Base-by-base conservation (phyloP, 352 stramenopile species). In the Globisporangium spinosum region DNA sequence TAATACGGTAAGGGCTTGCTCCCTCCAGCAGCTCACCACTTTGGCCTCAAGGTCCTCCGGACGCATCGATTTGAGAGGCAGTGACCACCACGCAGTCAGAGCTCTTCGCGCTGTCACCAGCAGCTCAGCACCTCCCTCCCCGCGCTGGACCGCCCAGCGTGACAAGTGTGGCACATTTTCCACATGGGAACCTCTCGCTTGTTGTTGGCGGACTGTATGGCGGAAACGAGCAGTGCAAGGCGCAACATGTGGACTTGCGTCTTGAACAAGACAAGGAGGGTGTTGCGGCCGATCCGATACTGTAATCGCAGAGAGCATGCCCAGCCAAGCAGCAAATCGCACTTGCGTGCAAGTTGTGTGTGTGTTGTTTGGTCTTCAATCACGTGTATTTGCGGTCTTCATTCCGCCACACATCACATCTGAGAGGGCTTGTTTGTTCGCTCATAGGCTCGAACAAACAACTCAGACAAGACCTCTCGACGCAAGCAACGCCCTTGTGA, bases 351-450 rank as follows among this genome's bases (percentile, higher is more conserved):
- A 35, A 22, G 22, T 22, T 34, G 49, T 17, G n/a, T 15, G 49
- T 57, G 4, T 22, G 40, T 49, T n/a, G 40, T 49, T n/a, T 57
- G 54, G 54, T 59, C 54, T 58, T 58, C 53, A 58, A 0, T 10
- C 23, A 8, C 10, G 12, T 38, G 53, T 10, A 25, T 17, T 17
- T 20, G n/a, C 23, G 47, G 47, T 55, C 47, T 55, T 55, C 47
- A 55, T 15, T 8, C 20, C 47, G n/a, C 15, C 40, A 22, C 15
- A 17, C 45, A 32, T 17, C 15, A 38, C 27, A 15, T 22, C 7
- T 2, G 53, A 23, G 25, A 27, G 53, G 23, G 25, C 23, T 35
- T 58, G 51, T 23, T 35, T 35, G 53, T n/a, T 59, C 22, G 23
- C 23, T n/a, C 6, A 9, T 2, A 55, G 12, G 25, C 15, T 29